A percentile compares a stretch with the other conserved stretches of the same genome.
Evolutionary conservation across 129 eudicot species (phyloP).

Genomic region (Solidago caesia): DNA sequence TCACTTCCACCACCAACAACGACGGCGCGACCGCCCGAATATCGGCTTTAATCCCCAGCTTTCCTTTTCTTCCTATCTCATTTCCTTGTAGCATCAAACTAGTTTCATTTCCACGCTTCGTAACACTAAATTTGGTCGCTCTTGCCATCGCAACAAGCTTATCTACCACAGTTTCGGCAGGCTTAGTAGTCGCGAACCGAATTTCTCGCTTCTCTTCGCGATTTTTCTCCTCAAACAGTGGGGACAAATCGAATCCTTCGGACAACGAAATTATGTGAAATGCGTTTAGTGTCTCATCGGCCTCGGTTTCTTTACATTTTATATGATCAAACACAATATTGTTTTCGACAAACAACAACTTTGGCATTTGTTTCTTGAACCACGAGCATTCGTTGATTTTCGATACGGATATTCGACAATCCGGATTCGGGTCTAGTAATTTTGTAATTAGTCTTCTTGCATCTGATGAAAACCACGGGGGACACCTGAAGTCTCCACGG

Average conservation of each 20-base stretch:
- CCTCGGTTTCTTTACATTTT: conserved; percentile 50
- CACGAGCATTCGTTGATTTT: conserved; percentile 64
- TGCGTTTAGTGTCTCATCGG: conserved; percentile 45
- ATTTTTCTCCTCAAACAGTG: conserved; percentile 82
- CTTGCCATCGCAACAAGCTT: conserved; percentile 67
- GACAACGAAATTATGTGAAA: conserved; percentile 88
- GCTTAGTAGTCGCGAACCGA: conserved; percentile 62
- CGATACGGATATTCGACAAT: conserved; percentile 45
- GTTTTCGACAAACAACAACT: conserved; percentile 22
- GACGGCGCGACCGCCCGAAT: conserved; percentile 71
- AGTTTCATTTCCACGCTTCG: conserved; percentile 47
- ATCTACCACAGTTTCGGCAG: conserved; percentile 65
- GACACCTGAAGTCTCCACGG: conserved; percentile 86
- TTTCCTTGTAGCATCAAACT: conserved; percentile 65
- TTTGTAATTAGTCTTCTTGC: conserved; percentile 56
- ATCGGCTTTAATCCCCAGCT: conserved; percentile 60
- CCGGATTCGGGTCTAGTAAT: conserved; percentile 77
- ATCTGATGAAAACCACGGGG: conserved; percentile 88
- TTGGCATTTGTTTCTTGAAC: conserved; percentile 55
- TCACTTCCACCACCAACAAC: conserved; percentile 80
- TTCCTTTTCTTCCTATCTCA: conserved; percentile 78
- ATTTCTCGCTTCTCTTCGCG: conserved; percentile 53
- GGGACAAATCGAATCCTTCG: conserved; percentile 78
- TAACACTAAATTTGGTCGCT: conserved; percentile 43
- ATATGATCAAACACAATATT: conserved; percentile 8